A percentile compares a stretch with the other conserved stretches of the same genome.
phyloP scores from a whole-genome alignment of 352 stramenopile genomes.

The Pythium pyrilobum region DNA sequence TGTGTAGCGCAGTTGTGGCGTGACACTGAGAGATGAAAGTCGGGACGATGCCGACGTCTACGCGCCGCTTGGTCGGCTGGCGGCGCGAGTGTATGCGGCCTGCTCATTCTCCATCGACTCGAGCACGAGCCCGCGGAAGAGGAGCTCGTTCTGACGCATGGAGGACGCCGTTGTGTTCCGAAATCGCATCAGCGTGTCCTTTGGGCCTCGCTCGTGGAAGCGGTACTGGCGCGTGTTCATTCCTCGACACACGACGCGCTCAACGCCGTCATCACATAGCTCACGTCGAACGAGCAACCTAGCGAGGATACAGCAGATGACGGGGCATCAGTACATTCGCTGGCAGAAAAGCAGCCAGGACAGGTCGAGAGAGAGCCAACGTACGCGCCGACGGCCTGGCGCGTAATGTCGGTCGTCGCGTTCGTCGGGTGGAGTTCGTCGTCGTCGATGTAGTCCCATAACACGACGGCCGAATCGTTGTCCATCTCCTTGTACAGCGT shows the following conservation, averaged over 20 bases:
- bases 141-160: neutral
- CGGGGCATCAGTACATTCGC: neutral
- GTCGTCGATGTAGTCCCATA: constrained; percentile 32
- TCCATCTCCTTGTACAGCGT: constrained; percentile 24
- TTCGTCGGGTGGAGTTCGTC: constrained; percentile 24
- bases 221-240: constrained; percentile 3
- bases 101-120: neutral
- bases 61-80: too few relatives aligned
- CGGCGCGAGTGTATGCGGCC: too few relatives aligned
- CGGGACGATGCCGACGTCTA: too few relatives aligned
- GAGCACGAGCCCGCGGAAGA: neutral
- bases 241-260: constrained; percentile 1
- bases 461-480: constrained; percentile 17
- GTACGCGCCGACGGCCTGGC: constrained; percentile 13
- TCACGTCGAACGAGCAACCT: constrained; percentile 12
- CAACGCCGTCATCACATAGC: constrained; percentile 5
- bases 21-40: too few relatives aligned
- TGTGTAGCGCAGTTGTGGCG: too few relatives aligned
- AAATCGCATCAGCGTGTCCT: neutral
- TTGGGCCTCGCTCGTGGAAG: neutral
- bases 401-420: constrained; percentile 15
- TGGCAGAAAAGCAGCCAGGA: neutral
- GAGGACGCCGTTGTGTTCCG: neutral
- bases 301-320: neutral
- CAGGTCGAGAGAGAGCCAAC: neutral